A percentile compares a stretch with the other conserved stretches of the same genome.
Conservation (phyloP, 129 eudicot species). For the Helianthus annuus region HanXRQr2.0-SUNRISE NC_035443.2:29289725-29290224, state of each 20-base stretch:
- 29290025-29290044: conserved; percentile 18
- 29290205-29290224: conserved; percentile 23
- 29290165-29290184: conserved; percentile 34
- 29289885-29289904: conserved; percentile 25
- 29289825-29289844: conserved; percentile 45
- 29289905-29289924: conserved; percentile 47
- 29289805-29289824: conserved; percentile 30
- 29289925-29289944: conserved; percentile 52
- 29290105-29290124: not conserved
- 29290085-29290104: not conserved
- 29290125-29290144: conserved; percentile 29
- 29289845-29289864: conserved; percentile 41
- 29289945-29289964: conserved; percentile 44
- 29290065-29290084: conserved; percentile 14
- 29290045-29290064: conserved; percentile 17
- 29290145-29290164: conserved; percentile 29
- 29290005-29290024: conserved; percentile 13
- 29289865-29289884: conserved; percentile 26
- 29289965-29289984: conserved; percentile 27
- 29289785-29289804: conserved; percentile 33
- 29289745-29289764: conserved; percentile 33
- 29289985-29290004: conserved; percentile 44
- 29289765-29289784: conserved; percentile 17
- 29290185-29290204: conserved; percentile 21
- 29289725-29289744: conserved; percentile 40